Evolutionary conservation across 352 stramenopile species (phyloP).

Genomic region (Phytophthora hibernalis): DNA sequence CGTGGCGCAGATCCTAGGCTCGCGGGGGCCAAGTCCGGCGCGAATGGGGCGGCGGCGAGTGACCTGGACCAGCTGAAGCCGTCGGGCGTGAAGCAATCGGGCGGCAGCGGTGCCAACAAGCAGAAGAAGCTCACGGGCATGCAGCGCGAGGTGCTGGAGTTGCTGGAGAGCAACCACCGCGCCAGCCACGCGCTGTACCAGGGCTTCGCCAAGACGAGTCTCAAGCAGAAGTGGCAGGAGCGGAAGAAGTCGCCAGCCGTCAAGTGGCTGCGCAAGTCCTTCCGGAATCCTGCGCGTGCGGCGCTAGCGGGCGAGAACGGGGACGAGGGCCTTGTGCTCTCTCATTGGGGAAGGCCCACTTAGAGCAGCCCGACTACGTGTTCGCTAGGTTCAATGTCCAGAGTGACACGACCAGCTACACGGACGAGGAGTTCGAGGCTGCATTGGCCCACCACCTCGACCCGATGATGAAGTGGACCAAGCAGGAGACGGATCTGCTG

Average conservation of each 20-base stretch:
- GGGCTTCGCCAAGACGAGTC: constrained; percentile 59
- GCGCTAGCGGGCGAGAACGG: constrained; percentile 47
- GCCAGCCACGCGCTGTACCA: constrained; percentile 69
- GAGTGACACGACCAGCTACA: constrained; percentile 56
- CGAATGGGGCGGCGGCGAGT: constrained; percentile 30
- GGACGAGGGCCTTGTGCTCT: constrained; percentile 55
- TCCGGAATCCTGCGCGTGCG: constrained; percentile 62
- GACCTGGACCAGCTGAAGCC: constrained; percentile 70
- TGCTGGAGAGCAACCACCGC: constrained; percentile 68
- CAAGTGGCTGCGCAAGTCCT: constrained; percentile 74
- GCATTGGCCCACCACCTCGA: constrained; percentile 50
- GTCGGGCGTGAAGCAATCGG: constrained; percentile 37
- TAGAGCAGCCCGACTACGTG: constrained; percentile 67
- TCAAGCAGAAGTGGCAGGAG: constrained; percentile 75
- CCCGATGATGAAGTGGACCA: constrained; percentile 65
- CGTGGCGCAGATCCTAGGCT: constrained; percentile 76
- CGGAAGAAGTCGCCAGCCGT: constrained; percentile 50
- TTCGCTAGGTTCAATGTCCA: constrained; percentile 76
- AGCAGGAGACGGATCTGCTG: constrained; percentile 67
- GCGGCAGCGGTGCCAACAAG: constrained; percentile 19
- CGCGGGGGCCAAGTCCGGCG: constrained; percentile 27
- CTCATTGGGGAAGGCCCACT: constrained; percentile 69
- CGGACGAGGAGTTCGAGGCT: constrained; percentile 60
- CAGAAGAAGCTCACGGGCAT: constrained; percentile 72
- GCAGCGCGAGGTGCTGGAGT: constrained; percentile 71